These are phyloP conservation scores for Podila epigama DNA, from an alignment of 192 early-diverging fungal species.

Conservation along the genomic window DNA sequence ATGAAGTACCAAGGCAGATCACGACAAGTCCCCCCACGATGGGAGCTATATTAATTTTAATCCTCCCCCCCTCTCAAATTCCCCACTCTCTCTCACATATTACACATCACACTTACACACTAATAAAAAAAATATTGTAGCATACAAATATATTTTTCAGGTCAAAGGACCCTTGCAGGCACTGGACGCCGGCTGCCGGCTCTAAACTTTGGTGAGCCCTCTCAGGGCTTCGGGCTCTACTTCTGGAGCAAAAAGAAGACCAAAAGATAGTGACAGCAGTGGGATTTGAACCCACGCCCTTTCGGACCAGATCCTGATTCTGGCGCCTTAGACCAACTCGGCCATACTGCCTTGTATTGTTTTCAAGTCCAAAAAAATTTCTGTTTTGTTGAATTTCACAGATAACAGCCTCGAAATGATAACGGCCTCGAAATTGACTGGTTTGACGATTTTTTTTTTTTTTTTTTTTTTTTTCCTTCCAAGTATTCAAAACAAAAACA, in stretches of 20 bases:
- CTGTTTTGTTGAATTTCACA: background rate
- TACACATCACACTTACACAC: too few relatives aligned
- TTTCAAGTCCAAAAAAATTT: background rate
- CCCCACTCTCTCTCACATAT: too few relatives aligned
- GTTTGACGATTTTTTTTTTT: background rate
- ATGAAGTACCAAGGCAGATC: constrained; percentile 21
- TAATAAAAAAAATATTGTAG: too few relatives aligned
- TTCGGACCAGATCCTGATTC: constrained; percentile 2
- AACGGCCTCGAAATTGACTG: background rate
- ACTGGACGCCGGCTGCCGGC: too few relatives aligned
- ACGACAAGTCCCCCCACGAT: constrained; percentile 1
- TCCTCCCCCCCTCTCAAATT: too few relatives aligned
- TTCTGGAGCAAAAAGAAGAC: too few relatives aligned
- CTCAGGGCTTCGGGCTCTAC: too few relatives aligned
- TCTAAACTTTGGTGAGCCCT: too few relatives aligned
- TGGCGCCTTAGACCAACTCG: constrained; percentile 1
- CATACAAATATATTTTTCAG: too few relatives aligned
- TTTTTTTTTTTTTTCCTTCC: background rate
- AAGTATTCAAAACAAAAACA: background rate
- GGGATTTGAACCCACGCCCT: constrained; percentile 2
- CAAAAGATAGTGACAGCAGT: background rate
- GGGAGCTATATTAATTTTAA: constrained; percentile 48
- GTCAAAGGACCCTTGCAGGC: too few relatives aligned
- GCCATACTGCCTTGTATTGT: background rate
- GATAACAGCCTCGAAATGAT: background rate